Evolutionary conservation across 805 yeast genomes (phyloP).

Genomic region (Saccharomyces cerevisiae): DNA sequence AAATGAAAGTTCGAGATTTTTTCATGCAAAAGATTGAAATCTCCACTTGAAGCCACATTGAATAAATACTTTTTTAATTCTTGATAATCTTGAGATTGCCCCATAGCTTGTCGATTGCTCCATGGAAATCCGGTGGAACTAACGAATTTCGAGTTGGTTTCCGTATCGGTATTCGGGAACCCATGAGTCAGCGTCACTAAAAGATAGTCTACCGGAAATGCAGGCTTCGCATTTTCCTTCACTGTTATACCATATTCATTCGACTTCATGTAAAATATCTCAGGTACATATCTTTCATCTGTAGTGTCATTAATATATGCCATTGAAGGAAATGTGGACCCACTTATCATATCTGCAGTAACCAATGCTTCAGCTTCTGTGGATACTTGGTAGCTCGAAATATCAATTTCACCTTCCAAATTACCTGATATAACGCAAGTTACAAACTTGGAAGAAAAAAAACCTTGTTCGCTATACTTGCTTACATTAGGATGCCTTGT

Average conservation of each 20-base stretch:
- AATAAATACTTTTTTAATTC: conserved; percentile 45
- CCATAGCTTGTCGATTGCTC: conserved; percentile 71
- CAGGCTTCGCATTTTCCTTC: conserved; percentile 82
- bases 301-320: conserved; percentile 73
- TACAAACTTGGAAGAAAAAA: conserved; percentile 80
- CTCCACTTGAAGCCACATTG: conserved; percentile 20
- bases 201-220: conserved; percentile 86
- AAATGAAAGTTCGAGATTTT: conserved; percentile 69
- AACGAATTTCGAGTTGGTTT: conserved; percentile 33
- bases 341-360: conserved; percentile 73
- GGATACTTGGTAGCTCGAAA: conserved; percentile 83
- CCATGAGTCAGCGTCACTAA: conserved; percentile 88
- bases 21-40: conserved; percentile 29
- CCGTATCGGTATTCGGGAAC: conserved; percentile 51
- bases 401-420: conserved; percentile 76
- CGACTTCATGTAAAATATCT: conserved; percentile 70
- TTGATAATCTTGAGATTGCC: conserved; percentile 60
- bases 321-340: conserved; percentile 85
- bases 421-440: conserved; percentile 95
- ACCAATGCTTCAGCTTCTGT: conserved; percentile 81
- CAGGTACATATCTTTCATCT: conserved; percentile 81
- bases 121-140: conserved; percentile 50
- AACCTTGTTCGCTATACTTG: conserved; percentile 53
- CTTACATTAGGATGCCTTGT: conserved; percentile 51
- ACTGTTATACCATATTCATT: conserved; percentile 87